Evolutionary conservation across 495 filamentous ascomycete genomes (phyloP), one percentile per base, ranked within the genome.

Genomic region (Trichoderma orchidacearum): DNA sequence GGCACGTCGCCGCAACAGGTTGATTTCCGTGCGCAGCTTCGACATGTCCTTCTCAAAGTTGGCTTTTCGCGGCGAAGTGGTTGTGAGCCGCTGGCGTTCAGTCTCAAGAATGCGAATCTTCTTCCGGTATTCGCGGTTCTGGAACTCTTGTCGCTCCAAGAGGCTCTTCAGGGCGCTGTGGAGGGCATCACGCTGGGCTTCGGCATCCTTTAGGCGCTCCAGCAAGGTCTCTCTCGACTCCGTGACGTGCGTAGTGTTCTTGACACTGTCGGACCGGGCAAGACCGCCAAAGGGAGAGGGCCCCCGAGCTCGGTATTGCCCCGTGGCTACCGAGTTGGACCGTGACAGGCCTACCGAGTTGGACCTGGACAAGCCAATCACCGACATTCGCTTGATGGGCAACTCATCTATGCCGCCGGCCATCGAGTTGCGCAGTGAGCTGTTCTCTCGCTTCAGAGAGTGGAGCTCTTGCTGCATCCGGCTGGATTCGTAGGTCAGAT

Each of bases 181-280:
- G 13, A 98, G 75, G 12, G 90, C 90, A 69, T 98, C 93, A 23
- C 93, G 85, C 70, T 98, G 93, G 35, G 84, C 80, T 70, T 98
- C 94, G 34, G 95, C 83, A 60, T 96, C 91, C 66, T 94, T 93
- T 13, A 96, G 75, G 34, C 88, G 82, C 30, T 98, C 93, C 12
- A 84, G 81, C 27, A 89, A 68, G n/a, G 80, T 79, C 45, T 89
- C 86, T 51, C 79, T 75, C 5, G 79, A 80, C 61, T 90, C 86
- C 30, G 71, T 69, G 25, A 81, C 75, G 63, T 85, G 86, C 2
- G 36, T 28, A 18, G 67, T 72, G 8, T 15, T 25, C 53, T 55
- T 55, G 17, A 55, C 28, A 30, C 73, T 76, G 35, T 85, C 78
- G 1, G 87, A 85, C 59, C 85, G 82, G 12, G 82, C 74, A 15